These are phyloP conservation scores for Asterochloris sp. DNA, from an alignment of 139 green algal genomes.

Conservation along the genomic window DNA sequence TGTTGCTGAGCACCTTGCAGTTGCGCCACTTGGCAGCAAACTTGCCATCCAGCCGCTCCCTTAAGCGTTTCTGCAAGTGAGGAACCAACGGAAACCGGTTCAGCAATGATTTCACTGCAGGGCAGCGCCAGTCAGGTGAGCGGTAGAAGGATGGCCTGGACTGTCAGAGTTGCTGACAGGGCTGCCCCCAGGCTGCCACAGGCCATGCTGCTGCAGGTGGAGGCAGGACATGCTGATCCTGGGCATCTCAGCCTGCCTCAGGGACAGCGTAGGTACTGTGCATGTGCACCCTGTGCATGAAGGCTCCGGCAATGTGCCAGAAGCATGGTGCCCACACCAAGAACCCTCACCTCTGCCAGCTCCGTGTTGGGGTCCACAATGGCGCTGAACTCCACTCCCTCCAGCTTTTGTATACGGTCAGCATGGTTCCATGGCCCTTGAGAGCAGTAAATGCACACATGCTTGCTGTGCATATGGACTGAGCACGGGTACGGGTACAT, in stretches of 20 bases:
- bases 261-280: too few relatives aligned
- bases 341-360: not conserved
- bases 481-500: too few relatives aligned
- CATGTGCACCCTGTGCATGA: too few relatives aligned
- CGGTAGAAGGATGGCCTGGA: too few relatives aligned
- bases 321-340: not conserved
- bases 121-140: not conserved
- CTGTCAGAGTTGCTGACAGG: too few relatives aligned
- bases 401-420: constrained; percentile 7
- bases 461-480: too few relatives aligned
- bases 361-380: constrained; percentile 15
- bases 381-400: constrained; percentile 17
- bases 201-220: too few relatives aligned
- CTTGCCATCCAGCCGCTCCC: not conserved
- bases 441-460: too few relatives aligned
- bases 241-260: too few relatives aligned
- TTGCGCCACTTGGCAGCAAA: constrained; percentile 17
- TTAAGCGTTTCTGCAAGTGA: constrained; percentile 6
- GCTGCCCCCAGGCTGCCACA: too few relatives aligned
- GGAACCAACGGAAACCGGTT: not conserved
- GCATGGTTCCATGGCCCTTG: constrained; percentile 22
- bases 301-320: too few relatives aligned
- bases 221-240: too few relatives aligned
- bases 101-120: not conserved
- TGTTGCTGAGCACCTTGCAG: constrained; percentile 10